A percentile compares a stretch with the other conserved stretches of the same genome.
These are phyloP conservation scores for Euptelea pleiosperma DNA, from an alignment of 164 flowering plant genomes.

Conservation along the genomic window DNA sequence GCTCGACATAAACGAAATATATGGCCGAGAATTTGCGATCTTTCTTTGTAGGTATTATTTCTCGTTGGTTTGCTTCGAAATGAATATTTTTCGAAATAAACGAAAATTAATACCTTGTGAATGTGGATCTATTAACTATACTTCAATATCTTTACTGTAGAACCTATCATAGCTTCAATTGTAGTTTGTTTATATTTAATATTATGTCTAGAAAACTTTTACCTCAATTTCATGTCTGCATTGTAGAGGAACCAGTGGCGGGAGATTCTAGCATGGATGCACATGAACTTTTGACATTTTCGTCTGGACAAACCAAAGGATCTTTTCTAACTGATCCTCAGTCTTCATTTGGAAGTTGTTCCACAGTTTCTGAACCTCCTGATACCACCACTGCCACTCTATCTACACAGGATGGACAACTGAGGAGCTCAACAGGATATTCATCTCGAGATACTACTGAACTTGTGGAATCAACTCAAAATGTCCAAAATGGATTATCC, in stretches of 20 bases:
- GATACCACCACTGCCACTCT: conserved; percentile 27
- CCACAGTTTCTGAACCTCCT: conserved; percentile 28
- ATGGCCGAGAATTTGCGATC: no score
- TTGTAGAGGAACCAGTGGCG: conserved; percentile 38
- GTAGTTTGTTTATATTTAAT: no score
- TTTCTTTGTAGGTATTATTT: no score
- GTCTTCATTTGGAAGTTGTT: conserved; percentile 31
- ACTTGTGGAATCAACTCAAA: conserved; percentile 28
- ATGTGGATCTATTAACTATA: no score
- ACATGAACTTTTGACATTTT: conserved; percentile 48
- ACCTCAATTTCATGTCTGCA: conserved; percentile 6
- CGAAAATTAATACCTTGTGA: no score
- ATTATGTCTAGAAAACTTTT: no score
- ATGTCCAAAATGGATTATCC: conserved; percentile 46
- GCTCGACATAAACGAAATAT: no score
- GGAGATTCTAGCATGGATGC: conserved; percentile 25
- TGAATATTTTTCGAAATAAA: no score
- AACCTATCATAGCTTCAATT: no score
- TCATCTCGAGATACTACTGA: conserved; percentile 35
- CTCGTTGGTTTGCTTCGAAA: no score
- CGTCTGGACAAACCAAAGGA: conserved; percentile 33
- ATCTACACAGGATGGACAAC: conserved; percentile 22
- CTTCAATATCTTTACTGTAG: no score
- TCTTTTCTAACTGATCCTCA: conserved; percentile 15
- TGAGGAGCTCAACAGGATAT: conserved; percentile 26